Conservation (phyloP, 768 basidiomycete genomes). For the Tremella mesenterica region DNA sequence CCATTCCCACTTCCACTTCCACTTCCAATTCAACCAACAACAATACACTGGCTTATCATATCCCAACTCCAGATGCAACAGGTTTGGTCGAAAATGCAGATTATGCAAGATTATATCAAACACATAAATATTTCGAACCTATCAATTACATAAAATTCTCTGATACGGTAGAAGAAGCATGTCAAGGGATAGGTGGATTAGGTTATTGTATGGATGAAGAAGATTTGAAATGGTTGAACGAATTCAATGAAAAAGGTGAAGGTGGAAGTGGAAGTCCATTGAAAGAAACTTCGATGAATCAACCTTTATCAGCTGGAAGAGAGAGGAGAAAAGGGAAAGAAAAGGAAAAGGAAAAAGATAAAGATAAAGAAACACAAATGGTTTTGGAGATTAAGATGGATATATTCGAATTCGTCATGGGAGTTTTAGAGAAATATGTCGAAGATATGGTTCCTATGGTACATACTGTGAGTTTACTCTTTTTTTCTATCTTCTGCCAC, state of each 20-base stretch:
- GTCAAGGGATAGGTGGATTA: constrained; percentile 63
- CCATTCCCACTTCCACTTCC: constrained; percentile 5
- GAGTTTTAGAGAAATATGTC: constrained; percentile 80
- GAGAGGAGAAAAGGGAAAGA: constrained; percentile 53
- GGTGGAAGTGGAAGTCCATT: constrained; percentile 51
- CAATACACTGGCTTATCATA: constrained; percentile 52
- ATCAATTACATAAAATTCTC: constrained; percentile 69
- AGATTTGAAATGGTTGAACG: constrained; percentile 88
- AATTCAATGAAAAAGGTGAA: constrained; percentile 62
- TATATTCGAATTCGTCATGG: constrained; percentile 92
- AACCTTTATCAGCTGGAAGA: constrained; percentile 10
- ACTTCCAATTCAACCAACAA: constrained; percentile 26
- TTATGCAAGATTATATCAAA: constrained; percentile 67
- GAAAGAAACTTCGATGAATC: constrained; percentile 10
- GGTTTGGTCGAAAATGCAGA: constrained; percentile 58
- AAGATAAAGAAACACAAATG: constrained; percentile 48
- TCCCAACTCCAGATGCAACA: constrained; percentile 86
- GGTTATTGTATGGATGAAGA: constrained; percentile 93
- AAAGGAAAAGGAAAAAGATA: constrained; percentile 70
- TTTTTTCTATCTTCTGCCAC: not conserved
- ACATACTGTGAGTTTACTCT: constrained; percentile 62
- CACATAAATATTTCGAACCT: constrained; percentile 66
- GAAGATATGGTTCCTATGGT: constrained; percentile 83
- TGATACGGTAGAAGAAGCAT: constrained; percentile 62
- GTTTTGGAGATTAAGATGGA: constrained; percentile 68